Evolutionary conservation across 2,329 filamentous ascomycete genomes (phyloP).

Genomic region (Colletotrichum somersetense): DNA sequence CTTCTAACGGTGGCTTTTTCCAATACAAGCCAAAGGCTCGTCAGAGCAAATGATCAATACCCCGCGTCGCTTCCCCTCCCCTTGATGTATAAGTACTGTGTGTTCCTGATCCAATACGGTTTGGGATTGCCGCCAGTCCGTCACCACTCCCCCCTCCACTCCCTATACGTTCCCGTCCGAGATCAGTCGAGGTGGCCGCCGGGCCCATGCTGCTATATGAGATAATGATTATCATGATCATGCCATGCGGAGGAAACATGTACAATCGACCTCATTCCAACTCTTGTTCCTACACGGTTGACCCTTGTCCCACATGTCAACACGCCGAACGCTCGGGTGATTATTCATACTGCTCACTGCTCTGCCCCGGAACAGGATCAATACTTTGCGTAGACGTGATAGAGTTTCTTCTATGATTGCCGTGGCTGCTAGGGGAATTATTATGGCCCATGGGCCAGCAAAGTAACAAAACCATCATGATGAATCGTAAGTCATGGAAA

Average conservation of each 20-base stretch:
- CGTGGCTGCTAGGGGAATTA: not conserved
- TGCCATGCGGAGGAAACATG: not conserved
- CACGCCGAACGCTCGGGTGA: not conserved
- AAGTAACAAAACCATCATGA: not conserved
- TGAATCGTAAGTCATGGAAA: slow-evolving; percentile 13
- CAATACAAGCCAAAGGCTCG: slow-evolving; percentile 59
- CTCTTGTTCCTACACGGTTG: not conserved
- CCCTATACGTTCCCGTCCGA: not conserved
- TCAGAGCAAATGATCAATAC: slow-evolving; percentile 53
- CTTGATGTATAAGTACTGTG: slow-evolving; percentile 9
- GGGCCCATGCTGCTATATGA: not conserved
- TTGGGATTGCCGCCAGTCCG: not conserved
- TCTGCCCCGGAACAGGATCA: not conserved
- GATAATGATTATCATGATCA: not conserved
- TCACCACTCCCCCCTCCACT: no score
- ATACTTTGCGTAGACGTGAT: no score
- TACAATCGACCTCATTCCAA: not conserved
- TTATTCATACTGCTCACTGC: not conserved
- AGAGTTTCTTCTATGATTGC: not conserved
- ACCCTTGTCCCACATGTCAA: not conserved
- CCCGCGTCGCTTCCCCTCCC: slow-evolving; percentile 15
- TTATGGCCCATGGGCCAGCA: not conserved
- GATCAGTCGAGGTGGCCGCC: not conserved
- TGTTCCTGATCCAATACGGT: slow-evolving; percentile 33
- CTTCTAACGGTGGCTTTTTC: slow-evolving; percentile 45